Base-by-base conservation (phyloP, 805 yeast genomes). In the Isabelozyma rhagii region DNA sequence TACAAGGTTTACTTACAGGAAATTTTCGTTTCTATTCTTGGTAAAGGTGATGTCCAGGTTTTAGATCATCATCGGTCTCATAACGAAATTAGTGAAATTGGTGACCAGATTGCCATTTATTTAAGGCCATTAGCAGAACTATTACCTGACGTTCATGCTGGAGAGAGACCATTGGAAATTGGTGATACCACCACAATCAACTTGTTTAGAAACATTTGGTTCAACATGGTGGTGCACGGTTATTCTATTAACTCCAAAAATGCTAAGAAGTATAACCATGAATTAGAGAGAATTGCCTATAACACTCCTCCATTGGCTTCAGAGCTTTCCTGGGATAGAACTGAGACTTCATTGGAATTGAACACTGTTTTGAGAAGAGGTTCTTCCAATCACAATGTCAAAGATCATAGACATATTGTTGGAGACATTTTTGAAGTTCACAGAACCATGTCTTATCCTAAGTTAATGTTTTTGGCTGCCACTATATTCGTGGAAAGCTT, bases 161-260 rank as follows among this genome's bases (percentile, higher is more conserved):
- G 64, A 28, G 75, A 77, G 28, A 56, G 62, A 5, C 82, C 87
- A 0, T 77, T 59, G 64, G 55, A 60, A 18, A 68, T 69, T 14
- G 57, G 63, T 8, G 81, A 85, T 54, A 80, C 81, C 39, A 71
- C 71, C 1, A 71, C 82, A 1, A 71, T 83, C 44, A 76, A 79
- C 43, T 71, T 84, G 51, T 89, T 93, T 73, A 80, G 96, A 61
- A 87, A 94, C 66, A 83, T 90, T 42, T 94, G 99, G 99, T 90
- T 89, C 66, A 94, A 93, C 61, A 75, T 94, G 77, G 93, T 85
- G 4, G 87, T 92, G 27, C 97, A 94, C 66, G 99, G 99, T 0
- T 90, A 84, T 63, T 79, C 83, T n/a, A 74, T 74, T 48, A 75
- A 75, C 38, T 83, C 94, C 0, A 72, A 74, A 11, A 71, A 84